Evolutionary conservation across 345 rosid species (phyloP).

Genomic region (Pelargonium nanum): DNA sequence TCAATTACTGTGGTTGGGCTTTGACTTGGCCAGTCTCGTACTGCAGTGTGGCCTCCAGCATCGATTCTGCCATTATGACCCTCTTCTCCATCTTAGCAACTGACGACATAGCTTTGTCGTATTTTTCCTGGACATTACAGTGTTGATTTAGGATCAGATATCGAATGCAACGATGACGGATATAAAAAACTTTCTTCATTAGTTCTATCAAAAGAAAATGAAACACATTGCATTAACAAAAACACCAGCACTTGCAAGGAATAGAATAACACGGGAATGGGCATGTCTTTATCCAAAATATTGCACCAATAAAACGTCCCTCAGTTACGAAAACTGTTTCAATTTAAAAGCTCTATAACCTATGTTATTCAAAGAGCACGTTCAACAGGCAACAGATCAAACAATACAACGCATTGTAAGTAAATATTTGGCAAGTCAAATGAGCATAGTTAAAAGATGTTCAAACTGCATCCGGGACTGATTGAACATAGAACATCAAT

Average conservation of each 20-base stretch:
- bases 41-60: conserved; percentile 76
- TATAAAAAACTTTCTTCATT: no score
- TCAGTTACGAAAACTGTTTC: no score
- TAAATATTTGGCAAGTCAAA: no score
- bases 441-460: no score
- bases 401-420: no score
- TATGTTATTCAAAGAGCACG: no score
- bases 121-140: conserved; percentile 57
- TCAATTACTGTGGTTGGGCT: conserved; percentile 41
- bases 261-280: background rate
- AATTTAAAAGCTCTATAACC: no score
- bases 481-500: no score
- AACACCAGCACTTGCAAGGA: no score
- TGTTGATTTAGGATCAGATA: background rate
- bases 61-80: conserved; percentile 81
- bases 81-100: conserved; percentile 73
- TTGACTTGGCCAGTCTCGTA: conserved; percentile 70
- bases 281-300: background rate
- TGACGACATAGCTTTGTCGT: conserved; percentile 57
- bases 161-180: background rate
- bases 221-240: background rate
- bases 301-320: background rate
- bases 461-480: no score
- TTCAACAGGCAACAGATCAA: no score
- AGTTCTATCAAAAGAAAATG: no score